phyloP scores from a whole-genome alignment of 345 rosid genomes.

The Eucalyptus marginata region DNA sequence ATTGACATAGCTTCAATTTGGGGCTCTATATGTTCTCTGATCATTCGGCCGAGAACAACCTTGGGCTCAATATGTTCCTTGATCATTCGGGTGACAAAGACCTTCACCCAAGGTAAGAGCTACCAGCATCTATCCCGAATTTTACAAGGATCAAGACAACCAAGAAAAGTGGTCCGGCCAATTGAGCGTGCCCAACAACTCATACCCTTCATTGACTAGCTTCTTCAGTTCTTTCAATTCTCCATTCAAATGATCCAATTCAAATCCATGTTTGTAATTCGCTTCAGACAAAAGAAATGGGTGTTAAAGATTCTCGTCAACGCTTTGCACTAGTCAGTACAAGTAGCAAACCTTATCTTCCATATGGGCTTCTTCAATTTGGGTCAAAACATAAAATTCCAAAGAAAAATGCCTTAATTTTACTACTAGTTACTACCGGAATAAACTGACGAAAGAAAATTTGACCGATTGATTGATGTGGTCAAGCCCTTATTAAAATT shows the following conservation, averaged over 20 bases:
- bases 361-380: background rate
- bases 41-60: background rate
- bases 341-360: slow-evolving; percentile 17
- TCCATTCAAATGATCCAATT: background rate
- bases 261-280: background rate
- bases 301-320: slow-evolving; percentile 20
- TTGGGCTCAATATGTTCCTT: background rate
- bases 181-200: slow-evolving; percentile 26
- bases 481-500: background rate
- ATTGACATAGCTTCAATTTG: background rate
- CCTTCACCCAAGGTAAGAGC: background rate
- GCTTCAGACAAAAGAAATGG: slow-evolving; percentile 28
- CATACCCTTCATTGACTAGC: slow-evolving; percentile 36
- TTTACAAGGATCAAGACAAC: background rate
- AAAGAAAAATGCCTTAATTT: background rate
- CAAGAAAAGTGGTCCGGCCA: slow-evolving; percentile 29
- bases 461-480: fast-evolving
- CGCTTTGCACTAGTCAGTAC: slow-evolving; percentile 27
- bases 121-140: fast-evolving
- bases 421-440: fast-evolving
- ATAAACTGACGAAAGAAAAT: fast-evolving
- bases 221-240: slow-evolving; percentile 3
- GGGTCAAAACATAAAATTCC: background rate
- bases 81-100: background rate
- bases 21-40: background rate